Conservation (phyloP, 176 grass and related monocot species). For the Metroxylon sagu region DNA sequence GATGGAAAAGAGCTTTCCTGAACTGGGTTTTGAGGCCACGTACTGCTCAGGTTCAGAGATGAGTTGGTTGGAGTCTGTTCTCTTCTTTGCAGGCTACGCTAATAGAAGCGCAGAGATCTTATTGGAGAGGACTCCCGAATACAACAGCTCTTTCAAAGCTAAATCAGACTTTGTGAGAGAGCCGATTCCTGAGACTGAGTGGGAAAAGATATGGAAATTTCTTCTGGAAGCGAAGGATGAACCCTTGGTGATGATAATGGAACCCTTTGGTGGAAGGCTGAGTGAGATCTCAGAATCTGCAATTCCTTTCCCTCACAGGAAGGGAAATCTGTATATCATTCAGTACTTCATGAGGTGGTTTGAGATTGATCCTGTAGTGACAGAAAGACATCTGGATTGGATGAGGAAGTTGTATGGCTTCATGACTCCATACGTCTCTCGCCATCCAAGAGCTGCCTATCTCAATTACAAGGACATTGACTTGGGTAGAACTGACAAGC, state of each 20-base stretch:
- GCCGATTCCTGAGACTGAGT: slow-evolving; percentile 13
- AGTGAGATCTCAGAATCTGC: slow-evolving; percentile 19
- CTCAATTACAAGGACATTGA: too few species aligned
- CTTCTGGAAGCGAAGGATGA: slow-evolving; percentile 10
- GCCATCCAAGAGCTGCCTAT: too few species aligned
- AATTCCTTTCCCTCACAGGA: slow-evolving; percentile 32
- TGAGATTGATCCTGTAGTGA: neutral
- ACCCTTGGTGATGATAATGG: slow-evolving; percentile 5
- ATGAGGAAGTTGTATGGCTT: slow-evolving; percentile 29
- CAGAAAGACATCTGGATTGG: slow-evolving; percentile 19
- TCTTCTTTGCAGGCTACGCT: neutral
- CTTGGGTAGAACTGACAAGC: too few species aligned
- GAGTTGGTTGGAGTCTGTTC: slow-evolving; percentile 8
- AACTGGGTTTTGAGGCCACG: neutral
- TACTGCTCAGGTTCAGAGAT: slow-evolving; percentile 9
- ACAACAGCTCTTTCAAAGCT: slow-evolving; percentile 12
- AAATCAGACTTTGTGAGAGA: slow-evolving; percentile 36
- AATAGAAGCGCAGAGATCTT: neutral
- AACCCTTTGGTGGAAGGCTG: slow-evolving; percentile 28
- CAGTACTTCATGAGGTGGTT: slow-evolving; percentile 25
- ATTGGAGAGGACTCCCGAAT: neutral
- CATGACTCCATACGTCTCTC: slow-evolving; percentile 35
- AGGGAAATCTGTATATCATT: slow-evolving; percentile 34
- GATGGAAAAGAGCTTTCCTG: neutral
- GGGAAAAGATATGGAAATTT: slow-evolving; percentile 25